Conservation (phyloP, 371 early-diverging fungal species). For the Mucor irregularis region DNA sequence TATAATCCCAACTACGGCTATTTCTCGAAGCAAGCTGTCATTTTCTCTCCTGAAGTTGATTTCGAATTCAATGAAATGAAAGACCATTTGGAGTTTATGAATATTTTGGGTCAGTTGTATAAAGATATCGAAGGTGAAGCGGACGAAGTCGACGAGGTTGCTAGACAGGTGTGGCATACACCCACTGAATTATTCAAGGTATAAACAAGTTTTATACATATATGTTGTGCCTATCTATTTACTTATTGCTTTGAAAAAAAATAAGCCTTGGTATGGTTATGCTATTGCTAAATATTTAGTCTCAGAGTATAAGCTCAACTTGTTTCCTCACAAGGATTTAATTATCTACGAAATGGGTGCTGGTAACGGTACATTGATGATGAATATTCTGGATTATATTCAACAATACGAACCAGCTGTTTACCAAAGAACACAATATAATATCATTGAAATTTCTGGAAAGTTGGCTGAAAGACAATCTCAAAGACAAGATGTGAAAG, state of each 20-base stretch:
- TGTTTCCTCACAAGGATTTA: constrained; percentile 62
- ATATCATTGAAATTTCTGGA: constrained; percentile 89
- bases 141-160: constrained; percentile 58
- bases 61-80: constrained; percentile 71
- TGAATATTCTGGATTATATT: constrained; percentile 89
- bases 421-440: constrained; percentile 79
- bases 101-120: constrained; percentile 78
- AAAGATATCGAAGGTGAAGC: constrained; percentile 73
- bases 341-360: constrained; percentile 95
- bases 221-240: background rate
- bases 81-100: constrained; percentile 84
- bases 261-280: constrained; percentile 86
- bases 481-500: constrained; percentile 54
- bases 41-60: constrained; percentile 75
- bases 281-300: constrained; percentile 91
- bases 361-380: constrained; percentile 96
- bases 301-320: constrained; percentile 70
- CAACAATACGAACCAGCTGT: constrained; percentile 76
- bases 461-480: constrained; percentile 76
- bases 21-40: constrained; percentile 93
- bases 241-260: background rate
- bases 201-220: background rate
- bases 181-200: constrained; percentile 95
- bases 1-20: constrained; percentile 97
- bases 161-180: constrained; percentile 96